These are phyloP conservation scores for Rhizopogon vinicolor DNA, from an alignment of 768 basidiomycete genomes.

Conservation along the genomic window DNA sequence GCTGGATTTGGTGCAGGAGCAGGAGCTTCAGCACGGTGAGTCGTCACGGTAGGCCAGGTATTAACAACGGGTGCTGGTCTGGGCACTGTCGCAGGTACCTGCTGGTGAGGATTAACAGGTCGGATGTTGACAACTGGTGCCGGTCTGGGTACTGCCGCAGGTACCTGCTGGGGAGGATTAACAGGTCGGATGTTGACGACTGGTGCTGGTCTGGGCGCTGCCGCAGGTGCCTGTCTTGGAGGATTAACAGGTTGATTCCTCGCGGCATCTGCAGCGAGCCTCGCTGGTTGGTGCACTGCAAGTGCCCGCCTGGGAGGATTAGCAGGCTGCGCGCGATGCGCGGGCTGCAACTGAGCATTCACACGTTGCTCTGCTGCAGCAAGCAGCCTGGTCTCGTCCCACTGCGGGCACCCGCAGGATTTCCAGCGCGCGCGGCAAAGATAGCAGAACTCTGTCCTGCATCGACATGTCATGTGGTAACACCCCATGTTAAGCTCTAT, in stretches of 20 bases:
- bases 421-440: constrained; percentile 59
- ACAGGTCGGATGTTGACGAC: background rate
- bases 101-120: background rate
- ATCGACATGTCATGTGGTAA: constrained; percentile 38
- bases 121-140: background rate
- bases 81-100: background rate
- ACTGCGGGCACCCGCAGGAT: constrained; percentile 56
- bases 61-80: background rate
- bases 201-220: background rate
- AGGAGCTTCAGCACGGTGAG: background rate
- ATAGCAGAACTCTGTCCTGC: constrained; percentile 37
- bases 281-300: background rate
- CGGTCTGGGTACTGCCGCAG: background rate
- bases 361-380: constrained; percentile 43
- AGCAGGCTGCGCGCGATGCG: constrained; percentile 26
- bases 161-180: background rate
- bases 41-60: background rate
- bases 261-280: background rate
- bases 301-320: constrained; percentile 12
- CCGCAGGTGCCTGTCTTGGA: background rate
- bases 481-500: constrained; percentile 35
- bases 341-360: constrained; percentile 33
- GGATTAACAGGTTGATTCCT: background rate
- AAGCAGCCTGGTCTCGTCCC: constrained; percentile 48
- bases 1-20: background rate